A percentile compares a stretch with the other conserved stretches of the same genome.
These are phyloP conservation scores for Hygrophila difformis DNA, from an alignment of 257 asterid genomes.

Conservation along the genomic window DNA sequence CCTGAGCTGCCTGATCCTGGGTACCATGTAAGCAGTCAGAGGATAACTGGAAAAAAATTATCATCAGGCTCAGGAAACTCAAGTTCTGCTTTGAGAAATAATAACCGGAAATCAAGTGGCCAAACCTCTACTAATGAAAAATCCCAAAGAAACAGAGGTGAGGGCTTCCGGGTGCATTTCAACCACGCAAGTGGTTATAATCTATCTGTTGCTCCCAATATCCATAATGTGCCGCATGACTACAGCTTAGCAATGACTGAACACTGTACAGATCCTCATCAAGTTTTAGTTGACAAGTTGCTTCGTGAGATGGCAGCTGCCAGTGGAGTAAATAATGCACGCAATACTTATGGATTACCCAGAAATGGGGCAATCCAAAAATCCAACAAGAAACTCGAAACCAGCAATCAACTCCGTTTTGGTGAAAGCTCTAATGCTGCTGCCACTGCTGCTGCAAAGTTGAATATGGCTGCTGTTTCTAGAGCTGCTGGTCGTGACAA, in stretches of 20 bases:
- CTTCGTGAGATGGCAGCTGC: conserved; percentile 8
- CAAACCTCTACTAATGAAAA: conserved; percentile 15
- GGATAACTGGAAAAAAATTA: conserved; percentile 2
- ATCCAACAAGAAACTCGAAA: conserved; percentile 3
- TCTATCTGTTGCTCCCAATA: conserved; percentile 4
- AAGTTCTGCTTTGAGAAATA: too few species aligned
- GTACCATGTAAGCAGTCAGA: neutral
- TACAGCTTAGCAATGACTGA: conserved; percentile 5
- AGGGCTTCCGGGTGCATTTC: neutral
- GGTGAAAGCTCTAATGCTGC: conserved; percentile 10
- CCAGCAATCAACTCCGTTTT: conserved; percentile 3
- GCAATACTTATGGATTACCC: neutral
- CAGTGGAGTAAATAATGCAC: conserved; percentile 15
- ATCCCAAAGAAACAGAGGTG: conserved; percentile 3
- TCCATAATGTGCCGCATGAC: neutral
- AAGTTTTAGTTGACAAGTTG: conserved; percentile 21
- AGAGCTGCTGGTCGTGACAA: neutral
- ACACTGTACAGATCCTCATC: conserved; percentile 12
- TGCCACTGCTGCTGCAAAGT: neutral
- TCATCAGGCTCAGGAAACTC: too few species aligned
- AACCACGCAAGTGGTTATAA: neutral
- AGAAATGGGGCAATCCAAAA: neutral
- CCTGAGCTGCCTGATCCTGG: neutral
- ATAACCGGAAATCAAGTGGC: conserved; percentile 5
- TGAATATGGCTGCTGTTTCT: neutral